These are phyloP conservation scores for Mortierella sp. DNA, from an alignment of 371 early-diverging fungal species.

Conservation along the genomic window DNA sequence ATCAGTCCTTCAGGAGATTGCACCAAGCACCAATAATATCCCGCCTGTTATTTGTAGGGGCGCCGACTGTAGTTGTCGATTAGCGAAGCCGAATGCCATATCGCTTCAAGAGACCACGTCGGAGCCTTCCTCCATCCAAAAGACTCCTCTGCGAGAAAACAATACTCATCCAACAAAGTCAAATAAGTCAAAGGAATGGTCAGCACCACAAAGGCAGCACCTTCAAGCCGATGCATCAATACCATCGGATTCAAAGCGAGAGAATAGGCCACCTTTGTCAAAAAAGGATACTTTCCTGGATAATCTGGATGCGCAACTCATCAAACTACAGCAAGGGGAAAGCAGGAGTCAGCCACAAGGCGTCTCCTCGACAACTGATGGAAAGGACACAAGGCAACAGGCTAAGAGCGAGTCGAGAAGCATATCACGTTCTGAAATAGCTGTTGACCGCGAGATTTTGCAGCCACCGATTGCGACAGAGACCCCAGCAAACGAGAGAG, in stretches of 20 bases:
- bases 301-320: slow-evolving; percentile 36
- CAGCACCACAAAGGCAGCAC: neutral
- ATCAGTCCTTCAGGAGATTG: slow-evolving; percentile 17
- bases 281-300: slow-evolving; percentile 34
- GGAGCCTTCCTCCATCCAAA: neutral
- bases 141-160: neutral
- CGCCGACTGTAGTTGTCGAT: neutral
- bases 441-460: slow-evolving; percentile 25
- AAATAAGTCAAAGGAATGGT: neutral
- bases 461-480: slow-evolving; percentile 15
- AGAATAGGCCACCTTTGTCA: neutral
- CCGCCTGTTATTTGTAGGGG: neutral
- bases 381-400: slow-evolving; percentile 9
- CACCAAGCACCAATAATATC: neutral
- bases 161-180: neutral
- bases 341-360: slow-evolving; percentile 11
- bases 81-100: neutral
- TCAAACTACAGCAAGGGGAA: slow-evolving; percentile 32
- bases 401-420: slow-evolving; percentile 6
- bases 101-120: neutral
- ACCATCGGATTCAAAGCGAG: neutral
- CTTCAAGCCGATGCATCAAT: neutral
- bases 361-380: neutral
- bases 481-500: slow-evolving; percentile 2
- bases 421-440: slow-evolving; percentile 17